Evolutionary conservation across 1,139 yeast genomes (phyloP).

Genomic region (Pichia sp.): DNA sequence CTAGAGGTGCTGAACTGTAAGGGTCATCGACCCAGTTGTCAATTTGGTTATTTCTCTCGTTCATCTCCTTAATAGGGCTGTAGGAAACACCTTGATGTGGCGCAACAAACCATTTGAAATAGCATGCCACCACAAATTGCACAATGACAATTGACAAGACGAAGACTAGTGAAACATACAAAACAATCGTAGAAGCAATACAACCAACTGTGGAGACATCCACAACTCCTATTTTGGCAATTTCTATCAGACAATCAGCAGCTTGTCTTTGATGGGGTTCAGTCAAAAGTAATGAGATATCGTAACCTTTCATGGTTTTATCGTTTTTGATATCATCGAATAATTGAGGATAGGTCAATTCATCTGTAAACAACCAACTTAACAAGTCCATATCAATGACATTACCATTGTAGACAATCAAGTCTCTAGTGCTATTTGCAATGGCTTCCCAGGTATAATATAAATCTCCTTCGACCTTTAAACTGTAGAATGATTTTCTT

Average conservation of each 20-base stretch:
- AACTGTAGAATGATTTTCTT: slow-evolving; percentile 59
- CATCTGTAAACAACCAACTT: slow-evolving; percentile 66
- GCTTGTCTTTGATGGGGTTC: slow-evolving; percentile 63
- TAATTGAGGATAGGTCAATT: slow-evolving; percentile 65
- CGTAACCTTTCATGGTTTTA: slow-evolving; percentile 61
- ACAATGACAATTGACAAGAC: slow-evolving; percentile 72
- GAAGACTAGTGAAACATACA: slow-evolving; percentile 75
- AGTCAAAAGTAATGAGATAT: slow-evolving; percentile 72
- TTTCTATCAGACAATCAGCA: slow-evolving; percentile 80
- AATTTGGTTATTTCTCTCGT: slow-evolving; percentile 46
- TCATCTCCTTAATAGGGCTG: slow-evolving; percentile 42
- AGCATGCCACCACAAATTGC: slow-evolving; percentile 82
- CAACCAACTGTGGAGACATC: slow-evolving; percentile 93
- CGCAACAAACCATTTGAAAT: slow-evolving; percentile 79
- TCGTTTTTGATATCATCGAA: slow-evolving; percentile 63
- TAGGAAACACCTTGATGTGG: slow-evolving; percentile 74
- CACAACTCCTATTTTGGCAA: slow-evolving; percentile 80
- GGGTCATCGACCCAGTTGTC: slow-evolving; percentile 56
- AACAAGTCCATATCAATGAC: slow-evolving; percentile 78
- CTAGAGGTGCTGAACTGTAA: slow-evolving; percentile 50
- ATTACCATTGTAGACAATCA: slow-evolving; percentile 83
- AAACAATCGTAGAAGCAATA: slow-evolving; percentile 81
- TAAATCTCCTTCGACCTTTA: slow-evolving; percentile 67
- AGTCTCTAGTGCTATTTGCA: slow-evolving; percentile 61
- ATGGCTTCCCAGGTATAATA: slow-evolving; percentile 90